phyloP scores from a whole-genome alignment of 2,329 filamentous ascomycete genomes.

The Paecilomyces niveus region DNA sequence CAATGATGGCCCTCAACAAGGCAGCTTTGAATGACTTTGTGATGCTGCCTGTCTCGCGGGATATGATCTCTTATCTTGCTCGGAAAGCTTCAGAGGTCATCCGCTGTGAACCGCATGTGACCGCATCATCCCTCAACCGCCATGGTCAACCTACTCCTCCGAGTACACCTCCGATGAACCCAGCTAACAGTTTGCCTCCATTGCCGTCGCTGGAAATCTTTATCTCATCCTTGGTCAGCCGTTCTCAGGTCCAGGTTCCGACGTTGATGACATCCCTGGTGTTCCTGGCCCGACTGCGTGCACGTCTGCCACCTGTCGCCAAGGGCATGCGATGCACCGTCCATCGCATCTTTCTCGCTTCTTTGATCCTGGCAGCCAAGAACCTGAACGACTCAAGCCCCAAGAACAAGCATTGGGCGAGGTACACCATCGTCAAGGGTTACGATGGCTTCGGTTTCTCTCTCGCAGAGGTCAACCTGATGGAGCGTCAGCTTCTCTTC shows the following conservation, averaged over 20 bases:
- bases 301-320: conserved; percentile 82
- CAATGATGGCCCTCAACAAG: conserved; percentile 23
- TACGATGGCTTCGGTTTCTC: conserved; percentile 82
- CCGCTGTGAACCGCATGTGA: conserved; percentile 46
- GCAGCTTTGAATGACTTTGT: conserved; percentile 43
- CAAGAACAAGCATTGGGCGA: conserved; percentile 99
- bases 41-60: conserved; percentile 38
- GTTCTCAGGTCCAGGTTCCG: conserved; percentile 93
- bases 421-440: conserved; percentile 72
- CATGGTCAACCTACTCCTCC: conserved; percentile 53
- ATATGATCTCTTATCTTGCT: conserved; percentile 43
- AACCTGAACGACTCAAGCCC: conserved; percentile 97
- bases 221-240: conserved; percentile 82
- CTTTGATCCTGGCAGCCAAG: conserved; percentile 68
- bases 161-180: conserved; percentile 49
- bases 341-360: conserved; percentile 89
- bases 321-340: conserved; percentile 95
- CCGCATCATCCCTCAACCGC: conserved; percentile 30
- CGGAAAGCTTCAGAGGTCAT: conserved; percentile 42
- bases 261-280: conserved; percentile 96
- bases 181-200: conserved; percentile 32
- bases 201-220: conserved; percentile 82
- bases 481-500: conserved; percentile 98
- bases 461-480: conserved; percentile 92
- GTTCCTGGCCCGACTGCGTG: conserved; percentile 79